Base-by-base conservation (phyloP, 345 rosid species). In the Populus simonii region DNA sequence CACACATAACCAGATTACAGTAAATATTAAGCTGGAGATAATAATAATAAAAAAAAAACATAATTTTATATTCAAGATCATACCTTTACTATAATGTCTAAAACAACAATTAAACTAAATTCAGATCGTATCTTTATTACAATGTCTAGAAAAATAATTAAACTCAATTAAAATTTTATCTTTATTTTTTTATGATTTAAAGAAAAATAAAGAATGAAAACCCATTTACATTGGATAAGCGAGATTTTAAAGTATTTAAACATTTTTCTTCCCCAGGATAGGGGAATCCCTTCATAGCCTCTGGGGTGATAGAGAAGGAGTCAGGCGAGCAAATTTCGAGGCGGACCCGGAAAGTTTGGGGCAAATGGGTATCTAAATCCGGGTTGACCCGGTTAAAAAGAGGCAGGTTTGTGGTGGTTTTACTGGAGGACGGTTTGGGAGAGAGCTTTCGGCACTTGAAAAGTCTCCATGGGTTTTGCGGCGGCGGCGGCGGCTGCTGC, bases 251-350 rank as follows among this genome's bases (percentile, higher is more conserved):
- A 75, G 85, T 83, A 74, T 78, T 80, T 66, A 89, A 84, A 67
- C 92, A 90, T 62, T 85, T 89, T 36, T 87, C 87, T 77, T 85
- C 91, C 51, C 90, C 93, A 0, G 90, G 96, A 86, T 80, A 90
- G 7, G 73, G n/a, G 73, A 87, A 89, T 70, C 95, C 90, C 57
- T 75, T 57, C 61, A 85, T 23, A 45, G 83, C 85, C 73, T 75
- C 79, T 15, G 94, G 94, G 51, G 92, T 87, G 69, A 86, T 84
- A 9, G 92, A 87, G 82, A 95, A 95, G 72, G 94, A 91, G 80
- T 95, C 94, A 36, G 96, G 92, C 29, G 97, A 90, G 87, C 91
- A 91, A 33, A 95, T 90, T 88, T 95, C 99, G 66, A 95, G 92
- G 83, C 89, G 85, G 81, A 84, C 94, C 53, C 77, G 83, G 84